Evolutionary conservation across 805 yeast species (phyloP).

Genomic region (Hanseniaspora occidentalis): DNA sequence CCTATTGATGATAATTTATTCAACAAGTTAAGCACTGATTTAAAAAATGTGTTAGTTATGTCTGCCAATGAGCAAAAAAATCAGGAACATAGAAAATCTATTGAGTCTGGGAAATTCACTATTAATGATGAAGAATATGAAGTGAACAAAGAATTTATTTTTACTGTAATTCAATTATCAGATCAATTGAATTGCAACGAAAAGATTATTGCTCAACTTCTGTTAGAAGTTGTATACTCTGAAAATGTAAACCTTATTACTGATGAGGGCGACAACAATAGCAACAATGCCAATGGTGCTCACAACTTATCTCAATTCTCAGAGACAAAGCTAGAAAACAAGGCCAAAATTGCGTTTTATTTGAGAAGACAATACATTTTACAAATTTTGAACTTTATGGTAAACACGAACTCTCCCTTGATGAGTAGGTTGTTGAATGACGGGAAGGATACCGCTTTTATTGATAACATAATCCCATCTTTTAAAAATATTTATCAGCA

Average conservation of each 20-base stretch:
- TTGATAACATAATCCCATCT: constrained; percentile 35
- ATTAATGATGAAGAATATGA: constrained; percentile 47
- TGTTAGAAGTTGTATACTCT: constrained; percentile 25
- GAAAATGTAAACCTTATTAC: constrained; percentile 18
- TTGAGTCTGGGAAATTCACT: constrained; percentile 34
- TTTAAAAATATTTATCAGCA: constrained; percentile 48
- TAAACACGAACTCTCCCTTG: constrained; percentile 16
- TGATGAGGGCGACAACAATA: constrained; percentile 8
- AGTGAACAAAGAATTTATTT: constrained; percentile 53
- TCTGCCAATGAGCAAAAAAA: constrained; percentile 24
- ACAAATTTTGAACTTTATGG: constrained; percentile 40
- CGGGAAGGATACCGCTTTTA: constrained; percentile 1
- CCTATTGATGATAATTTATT: constrained; percentile 14
- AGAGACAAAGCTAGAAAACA: constrained; percentile 40
- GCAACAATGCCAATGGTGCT: constrained; percentile 2
- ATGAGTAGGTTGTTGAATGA: constrained; percentile 1
- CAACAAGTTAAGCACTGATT: constrained; percentile 31
- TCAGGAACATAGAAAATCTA: constrained; percentile 31
- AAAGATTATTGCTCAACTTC: constrained; percentile 54
- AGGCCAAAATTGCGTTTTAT: constrained; percentile 58
- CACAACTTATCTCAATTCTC: background rate
- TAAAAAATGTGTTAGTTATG: constrained; percentile 23
- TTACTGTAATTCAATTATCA: constrained; percentile 42
- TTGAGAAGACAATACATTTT: constrained; percentile 62
- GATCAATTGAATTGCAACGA: constrained; percentile 71